Percentiles rank a stretch among this genome's conserved stretches.
Conservation (phyloP, 2,329 filamentous ascomycete species). For the Fusarium sp. region DNA sequence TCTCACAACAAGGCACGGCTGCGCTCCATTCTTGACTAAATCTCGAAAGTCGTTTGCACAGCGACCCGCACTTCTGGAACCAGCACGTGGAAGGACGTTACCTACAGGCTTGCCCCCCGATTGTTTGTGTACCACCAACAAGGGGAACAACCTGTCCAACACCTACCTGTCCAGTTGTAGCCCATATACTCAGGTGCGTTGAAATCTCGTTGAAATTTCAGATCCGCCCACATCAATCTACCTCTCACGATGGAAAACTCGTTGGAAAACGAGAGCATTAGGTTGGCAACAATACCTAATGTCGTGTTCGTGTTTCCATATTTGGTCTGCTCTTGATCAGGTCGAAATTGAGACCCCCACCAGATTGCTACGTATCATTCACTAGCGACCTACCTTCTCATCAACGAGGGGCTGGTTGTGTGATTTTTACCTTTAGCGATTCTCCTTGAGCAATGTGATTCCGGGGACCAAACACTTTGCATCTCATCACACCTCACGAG, state of each 20-base stretch:
- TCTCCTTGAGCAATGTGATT: constrained; percentile 21
- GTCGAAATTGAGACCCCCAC: constrained; percentile 38
- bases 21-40: constrained; percentile 21
- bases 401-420: constrained; percentile 14
- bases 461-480: constrained; percentile 15
- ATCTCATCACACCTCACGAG: constrained; percentile 14
- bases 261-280: constrained; percentile 7
- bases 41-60: constrained; percentile 31
- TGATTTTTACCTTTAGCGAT: constrained; percentile 14
- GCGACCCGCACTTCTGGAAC: constrained; percentile 38
- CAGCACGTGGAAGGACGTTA: constrained; percentile 39
- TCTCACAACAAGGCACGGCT: constrained; percentile 17
- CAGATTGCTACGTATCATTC: constrained; percentile 34
- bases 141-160: constrained; percentile 9
- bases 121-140: constrained; percentile 13
- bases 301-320: constrained; percentile 24
- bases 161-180: constrained; percentile 1
- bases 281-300: constrained; percentile 14
- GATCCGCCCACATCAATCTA: background rate
- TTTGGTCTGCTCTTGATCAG: constrained; percentile 9
- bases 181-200: constrained; percentile 9
- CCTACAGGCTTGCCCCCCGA: constrained; percentile 19
- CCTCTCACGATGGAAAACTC: constrained; percentile 5
- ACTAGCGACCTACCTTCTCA: constrained; percentile 17
- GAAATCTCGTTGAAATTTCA: background rate